Base-by-base conservation (phyloP, 2,329 filamentous ascomycete species). In the Phaeosphaeriaceae sp. region DNA sequence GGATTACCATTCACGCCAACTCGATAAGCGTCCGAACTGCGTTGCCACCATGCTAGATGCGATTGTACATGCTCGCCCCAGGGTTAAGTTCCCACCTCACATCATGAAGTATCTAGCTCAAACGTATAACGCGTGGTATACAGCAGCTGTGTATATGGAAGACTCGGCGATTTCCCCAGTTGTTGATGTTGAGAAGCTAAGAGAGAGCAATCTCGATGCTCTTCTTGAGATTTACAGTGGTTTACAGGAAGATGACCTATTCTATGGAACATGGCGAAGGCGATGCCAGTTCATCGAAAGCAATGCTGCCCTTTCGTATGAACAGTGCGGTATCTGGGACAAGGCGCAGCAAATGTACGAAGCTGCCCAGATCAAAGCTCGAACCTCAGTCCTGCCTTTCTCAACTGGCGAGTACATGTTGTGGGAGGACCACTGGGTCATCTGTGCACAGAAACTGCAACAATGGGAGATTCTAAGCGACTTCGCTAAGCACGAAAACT, bases 321-420 rank as follows among this genome's bases (percentile, higher is more conserved):
- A 99, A 76, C 95, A 99, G 71, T 96, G 96, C 64, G 94, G 94
- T 39, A 96, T 97, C 84, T 99, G 94, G 95, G 94, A 99, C 66
- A 97, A 97, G 75, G 92, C 95, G 1, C 95, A 99, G 76, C 89
- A 90, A 67, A 88, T 97, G 78, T 99, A 97, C 72, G 94, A 99
- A 74, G 88, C 88, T 47, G 94, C 95, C 0, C 95, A 99, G 74
- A 91, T 99, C 72, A 99, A 97, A 73, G 94, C 95, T 36, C 86
- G 95, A 38, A 97, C 93, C 0, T 94, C 92, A 42, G 90, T 93
- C n/a, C 86, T 97, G 53, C 93, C 94, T 0, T 97, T 97, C 73
- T 96, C 93, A 1, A 90, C 95, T 64, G 92, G 88, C 26, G 94
- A 99, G 74, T 99, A 99, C 75, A 97, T 96, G 84, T 83, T 99